Percentiles rank a stretch among this genome's conserved stretches.
These are phyloP conservation scores for Boletus rubescentipes DNA, from an alignment of 768 basidiomycete genomes.

Conservation along the genomic window DNA sequence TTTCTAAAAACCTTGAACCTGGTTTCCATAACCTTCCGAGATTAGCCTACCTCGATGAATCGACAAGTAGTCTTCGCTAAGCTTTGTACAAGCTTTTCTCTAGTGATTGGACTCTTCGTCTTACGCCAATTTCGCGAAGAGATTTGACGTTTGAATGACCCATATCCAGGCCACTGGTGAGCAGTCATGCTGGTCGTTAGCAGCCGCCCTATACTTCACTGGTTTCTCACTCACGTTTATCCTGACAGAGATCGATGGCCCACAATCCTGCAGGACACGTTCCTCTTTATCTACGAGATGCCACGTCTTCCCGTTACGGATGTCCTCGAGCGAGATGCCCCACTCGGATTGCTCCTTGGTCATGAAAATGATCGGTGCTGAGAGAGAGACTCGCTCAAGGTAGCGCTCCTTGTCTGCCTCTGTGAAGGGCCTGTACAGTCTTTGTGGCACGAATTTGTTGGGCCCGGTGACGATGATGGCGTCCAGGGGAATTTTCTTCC, in stretches of 20 bases:
- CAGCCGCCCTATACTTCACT: neutral
- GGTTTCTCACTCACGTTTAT: slow-evolving; percentile 48
- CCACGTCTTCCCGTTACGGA: slow-evolving; percentile 53
- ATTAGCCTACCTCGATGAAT: slow-evolving; percentile 56
- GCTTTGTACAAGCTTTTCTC: slow-evolving; percentile 66
- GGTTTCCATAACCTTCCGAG: neutral
- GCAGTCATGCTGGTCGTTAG: neutral
- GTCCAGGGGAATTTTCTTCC: slow-evolving; percentile 9
- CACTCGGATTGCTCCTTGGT: slow-evolving; percentile 50
- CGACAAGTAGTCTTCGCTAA: slow-evolving; percentile 65
- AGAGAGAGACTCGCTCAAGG: slow-evolving; percentile 63
- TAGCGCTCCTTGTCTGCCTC: slow-evolving; percentile 70
- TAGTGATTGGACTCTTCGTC: slow-evolving; percentile 70
- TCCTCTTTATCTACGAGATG: slow-evolving; percentile 55
- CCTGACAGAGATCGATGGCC: slow-evolving; percentile 72
- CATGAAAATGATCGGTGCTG: slow-evolving; percentile 60
- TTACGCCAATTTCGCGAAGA: slow-evolving; percentile 73
- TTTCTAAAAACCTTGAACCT: slow-evolving; percentile 38
- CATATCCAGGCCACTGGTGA: slow-evolving; percentile 73
- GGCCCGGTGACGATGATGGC: slow-evolving; percentile 28
- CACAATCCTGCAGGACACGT: slow-evolving; percentile 61
- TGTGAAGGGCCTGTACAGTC: slow-evolving; percentile 68
- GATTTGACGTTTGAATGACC: slow-evolving; percentile 69
- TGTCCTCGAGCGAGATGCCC: slow-evolving; percentile 62
- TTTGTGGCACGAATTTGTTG: slow-evolving; percentile 59